A percentile compares a stretch with the other conserved stretches of the same genome.
These are phyloP conservation scores for Chrysanthemum makinoi DNA, from an alignment of 129 eudicot species.

Conservation along the genomic window DNA sequence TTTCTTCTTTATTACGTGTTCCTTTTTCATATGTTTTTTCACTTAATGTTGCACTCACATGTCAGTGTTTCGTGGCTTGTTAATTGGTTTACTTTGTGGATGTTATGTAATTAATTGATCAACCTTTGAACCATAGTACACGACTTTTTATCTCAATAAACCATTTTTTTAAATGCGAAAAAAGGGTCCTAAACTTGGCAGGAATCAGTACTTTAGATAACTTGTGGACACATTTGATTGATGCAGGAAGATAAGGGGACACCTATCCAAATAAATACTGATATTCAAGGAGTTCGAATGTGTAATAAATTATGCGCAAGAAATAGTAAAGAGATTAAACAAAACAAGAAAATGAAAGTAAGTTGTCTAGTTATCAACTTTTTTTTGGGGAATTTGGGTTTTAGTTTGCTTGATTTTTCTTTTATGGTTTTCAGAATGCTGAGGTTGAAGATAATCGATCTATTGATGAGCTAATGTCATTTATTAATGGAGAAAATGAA, in stretches of 20 bases:
- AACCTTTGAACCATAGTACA: neutral
- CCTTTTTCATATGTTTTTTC: neutral
- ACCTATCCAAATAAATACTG: conserved; percentile 52
- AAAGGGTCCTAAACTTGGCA: neutral
- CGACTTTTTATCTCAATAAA: neutral
- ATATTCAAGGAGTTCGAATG: conserved; percentile 62
- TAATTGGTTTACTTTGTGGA: neutral
- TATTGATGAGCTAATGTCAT: conserved; percentile 66
- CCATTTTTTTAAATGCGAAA: neutral
- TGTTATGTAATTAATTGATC: neutral
- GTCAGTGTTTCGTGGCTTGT: neutral
- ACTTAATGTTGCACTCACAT: neutral
- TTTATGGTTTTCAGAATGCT: conserved; percentile 31
- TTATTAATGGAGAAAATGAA: conserved; percentile 63
- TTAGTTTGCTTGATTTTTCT: neutral
- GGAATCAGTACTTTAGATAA: neutral
- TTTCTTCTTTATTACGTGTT: too few relatives aligned
- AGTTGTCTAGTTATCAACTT: neutral
- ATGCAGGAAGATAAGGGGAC: conserved; percentile 64
- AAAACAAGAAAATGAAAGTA: conserved; percentile 50
- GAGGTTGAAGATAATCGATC: conserved; percentile 65
- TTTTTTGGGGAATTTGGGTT: neutral
- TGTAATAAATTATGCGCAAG: conserved; percentile 63
- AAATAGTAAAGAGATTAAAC: conserved; percentile 41
- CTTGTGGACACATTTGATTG: conserved; percentile 10